phyloP scores from a whole-genome alignment of 768 basidiomycete genomes.

The Cyclocybe cylindracea region DNA sequence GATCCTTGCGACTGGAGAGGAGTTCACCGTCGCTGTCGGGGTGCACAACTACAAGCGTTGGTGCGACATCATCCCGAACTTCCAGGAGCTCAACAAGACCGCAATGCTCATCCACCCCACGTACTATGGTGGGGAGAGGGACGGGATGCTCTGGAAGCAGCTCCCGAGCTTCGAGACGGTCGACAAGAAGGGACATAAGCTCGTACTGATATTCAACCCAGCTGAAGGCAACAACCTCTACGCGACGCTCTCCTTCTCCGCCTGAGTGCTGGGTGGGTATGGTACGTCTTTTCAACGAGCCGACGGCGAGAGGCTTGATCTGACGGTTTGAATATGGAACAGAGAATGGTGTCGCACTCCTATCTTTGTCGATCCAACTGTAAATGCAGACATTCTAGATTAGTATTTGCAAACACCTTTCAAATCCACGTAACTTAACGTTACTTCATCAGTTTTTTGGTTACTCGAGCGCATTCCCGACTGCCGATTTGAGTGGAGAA shows the following conservation, averaged over 20 bases:
- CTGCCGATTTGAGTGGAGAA: no score
- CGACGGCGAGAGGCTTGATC: no score
- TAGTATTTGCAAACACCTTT: no score
- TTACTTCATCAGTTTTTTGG: no score
- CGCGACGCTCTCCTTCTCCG: neutral
- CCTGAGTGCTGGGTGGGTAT: no score
- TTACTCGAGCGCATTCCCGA: no score
- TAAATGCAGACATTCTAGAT: no score
- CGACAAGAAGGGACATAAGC: neutral
- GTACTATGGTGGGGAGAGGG: slow-evolving; percentile 21
- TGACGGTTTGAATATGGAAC: no score
- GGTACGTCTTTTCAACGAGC: no score
- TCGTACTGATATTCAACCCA: slow-evolving; percentile 4
- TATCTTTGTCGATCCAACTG: no score
- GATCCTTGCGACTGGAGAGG: slow-evolving; percentile 23
- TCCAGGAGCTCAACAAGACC: slow-evolving; percentile 19
- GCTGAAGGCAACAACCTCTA: slow-evolving; percentile 1
- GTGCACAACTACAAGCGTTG: slow-evolving; percentile 39
- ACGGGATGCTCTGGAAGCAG: neutral
- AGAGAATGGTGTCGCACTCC: no score
- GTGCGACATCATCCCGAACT: slow-evolving; percentile 36
- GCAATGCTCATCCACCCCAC: slow-evolving; percentile 22
- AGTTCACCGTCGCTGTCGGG: slow-evolving; percentile 33
- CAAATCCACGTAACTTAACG: no score
- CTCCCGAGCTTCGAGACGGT: slow-evolving; percentile 1